phyloP scores from a whole-genome alignment of 2,329 filamentous ascomycete species.

The Fusarium sp. region DNA sequence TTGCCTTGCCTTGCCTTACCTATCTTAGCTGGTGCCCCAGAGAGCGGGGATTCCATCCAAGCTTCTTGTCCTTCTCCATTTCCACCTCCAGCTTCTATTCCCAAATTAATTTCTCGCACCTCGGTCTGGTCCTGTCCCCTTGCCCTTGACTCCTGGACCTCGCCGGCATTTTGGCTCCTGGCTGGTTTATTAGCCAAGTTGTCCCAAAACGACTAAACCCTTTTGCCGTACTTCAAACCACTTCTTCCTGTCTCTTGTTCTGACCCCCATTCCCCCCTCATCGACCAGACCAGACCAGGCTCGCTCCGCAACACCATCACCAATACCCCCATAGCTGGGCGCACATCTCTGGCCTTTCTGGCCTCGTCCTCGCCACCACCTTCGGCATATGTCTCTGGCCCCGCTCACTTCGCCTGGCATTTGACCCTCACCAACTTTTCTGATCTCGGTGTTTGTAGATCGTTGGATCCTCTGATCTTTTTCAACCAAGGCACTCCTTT shows the following conservation, averaged over 20 bases:
- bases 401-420: neutral
- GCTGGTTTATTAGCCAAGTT: slow-evolving; percentile 1
- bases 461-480: neutral
- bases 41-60: slow-evolving; percentile 36
- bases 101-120: slow-evolving; percentile 15
- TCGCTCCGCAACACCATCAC: slow-evolving; percentile 7
- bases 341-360: neutral
- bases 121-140: slow-evolving; percentile 3
- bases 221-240: neutral
- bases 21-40: slow-evolving; percentile 1
- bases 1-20: neutral
- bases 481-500: slow-evolving; percentile 12
- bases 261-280: slow-evolving; percentile 10
- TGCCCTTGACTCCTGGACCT: slow-evolving; percentile 2
- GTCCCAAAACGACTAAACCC: neutral
- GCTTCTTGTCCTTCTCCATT: slow-evolving; percentile 38
- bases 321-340: slow-evolving; percentile 7
- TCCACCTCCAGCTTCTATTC: slow-evolving; percentile 37
- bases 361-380: neutral
- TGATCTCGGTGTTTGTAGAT: neutral
- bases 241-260: neutral
- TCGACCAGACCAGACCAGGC: neutral
- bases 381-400: neutral
- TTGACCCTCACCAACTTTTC: neutral
- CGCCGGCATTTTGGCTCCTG: slow-evolving; percentile 11